Conservation (phyloP, 495 filamentous ascomycete genomes). For the Friedmanniomyces simplex region DNA sequence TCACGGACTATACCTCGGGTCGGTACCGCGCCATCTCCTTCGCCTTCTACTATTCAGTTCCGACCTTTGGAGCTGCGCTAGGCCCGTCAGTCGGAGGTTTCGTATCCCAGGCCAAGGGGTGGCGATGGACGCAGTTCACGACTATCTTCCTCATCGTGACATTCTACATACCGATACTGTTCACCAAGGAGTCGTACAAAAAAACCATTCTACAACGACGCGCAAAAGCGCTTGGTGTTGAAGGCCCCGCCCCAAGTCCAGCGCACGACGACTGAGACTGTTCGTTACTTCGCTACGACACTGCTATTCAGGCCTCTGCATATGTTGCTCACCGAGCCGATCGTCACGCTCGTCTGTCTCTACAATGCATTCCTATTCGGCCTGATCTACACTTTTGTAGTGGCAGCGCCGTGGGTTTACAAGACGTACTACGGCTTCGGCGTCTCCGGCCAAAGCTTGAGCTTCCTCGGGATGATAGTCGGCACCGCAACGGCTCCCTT, state of each 20-base stretch:
- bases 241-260: conserved; percentile 25
- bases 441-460: conserved; percentile 18
- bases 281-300: conserved; percentile 21
- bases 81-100: conserved; percentile 29
- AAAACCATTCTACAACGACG: conserved; percentile 32
- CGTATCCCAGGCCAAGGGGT: conserved; percentile 18
- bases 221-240: conserved; percentile 24
- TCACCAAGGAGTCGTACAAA: conserved; percentile 31
- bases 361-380: conserved; percentile 26
- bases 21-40: conserved; percentile 30
- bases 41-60: conserved; percentile 29
- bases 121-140: conserved; percentile 26
- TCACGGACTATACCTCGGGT: conserved; percentile 37
- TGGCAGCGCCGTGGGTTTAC: conserved; percentile 23
- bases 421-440: conserved; percentile 19
- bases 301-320: conserved; percentile 23
- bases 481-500: conserved; percentile 16
- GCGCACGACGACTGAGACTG: conserved; percentile 11
- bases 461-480: conserved; percentile 23
- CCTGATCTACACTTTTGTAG: conserved; percentile 24
- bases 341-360: conserved; percentile 24
- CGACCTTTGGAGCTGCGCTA: conserved; percentile 22
- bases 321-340: conserved; percentile 28
- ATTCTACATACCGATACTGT: conserved; percentile 25
- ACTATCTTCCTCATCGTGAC: conserved; percentile 21